Conservation (phyloP, 1,284 basidiomycete genomes). For the Bjerkandera adusta region DNA sequence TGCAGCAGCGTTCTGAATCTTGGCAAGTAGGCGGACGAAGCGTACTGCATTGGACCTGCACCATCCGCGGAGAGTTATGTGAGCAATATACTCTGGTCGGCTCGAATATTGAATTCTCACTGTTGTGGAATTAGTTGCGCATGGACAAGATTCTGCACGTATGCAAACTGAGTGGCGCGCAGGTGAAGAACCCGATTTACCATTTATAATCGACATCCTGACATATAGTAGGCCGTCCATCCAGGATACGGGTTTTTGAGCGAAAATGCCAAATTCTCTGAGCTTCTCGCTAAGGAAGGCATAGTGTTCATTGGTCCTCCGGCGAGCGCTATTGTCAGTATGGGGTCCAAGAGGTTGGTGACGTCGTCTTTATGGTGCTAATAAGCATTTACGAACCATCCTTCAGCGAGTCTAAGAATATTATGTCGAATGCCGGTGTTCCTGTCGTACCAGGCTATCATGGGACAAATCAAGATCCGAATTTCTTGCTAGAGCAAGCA, state of each 20-base stretch:
- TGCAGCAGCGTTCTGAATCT: not conserved
- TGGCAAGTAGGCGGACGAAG: constrained; percentile 81
- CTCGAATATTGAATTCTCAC: no score
- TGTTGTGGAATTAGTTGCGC: constrained; percentile 76
- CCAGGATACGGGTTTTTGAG: constrained; percentile 90
- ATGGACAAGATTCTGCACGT: constrained; percentile 89
- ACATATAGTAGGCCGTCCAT: constrained; percentile 64
- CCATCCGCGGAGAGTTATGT: constrained; percentile 89
- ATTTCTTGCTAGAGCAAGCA: constrained; percentile 63
- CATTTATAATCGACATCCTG: not conserved
- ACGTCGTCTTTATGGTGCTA: not conserved
- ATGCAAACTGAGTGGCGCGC: constrained; percentile 77
- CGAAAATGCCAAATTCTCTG: constrained; percentile 90
- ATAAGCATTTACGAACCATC: not conserved
- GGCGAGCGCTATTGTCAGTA: constrained; percentile 88
- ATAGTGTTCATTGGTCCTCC: constrained; percentile 97
- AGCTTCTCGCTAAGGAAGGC: constrained; percentile 82
- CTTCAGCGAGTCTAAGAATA: constrained; percentile 79
- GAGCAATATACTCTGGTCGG: constrained; percentile 36
- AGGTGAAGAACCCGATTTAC: constrained; percentile 45
- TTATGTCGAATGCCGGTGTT: constrained; percentile 83
- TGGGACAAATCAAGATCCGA: constrained; percentile 68
- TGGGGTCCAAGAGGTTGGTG: constrained; percentile 84
- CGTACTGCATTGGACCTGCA: constrained; percentile 91
- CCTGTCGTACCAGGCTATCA: constrained; percentile 95